Percentiles rank a stretch among this genome's conserved stretches.
phyloP scores from a whole-genome alignment of 139 green algal species.

The Volvox reticuliferus region DNA sequence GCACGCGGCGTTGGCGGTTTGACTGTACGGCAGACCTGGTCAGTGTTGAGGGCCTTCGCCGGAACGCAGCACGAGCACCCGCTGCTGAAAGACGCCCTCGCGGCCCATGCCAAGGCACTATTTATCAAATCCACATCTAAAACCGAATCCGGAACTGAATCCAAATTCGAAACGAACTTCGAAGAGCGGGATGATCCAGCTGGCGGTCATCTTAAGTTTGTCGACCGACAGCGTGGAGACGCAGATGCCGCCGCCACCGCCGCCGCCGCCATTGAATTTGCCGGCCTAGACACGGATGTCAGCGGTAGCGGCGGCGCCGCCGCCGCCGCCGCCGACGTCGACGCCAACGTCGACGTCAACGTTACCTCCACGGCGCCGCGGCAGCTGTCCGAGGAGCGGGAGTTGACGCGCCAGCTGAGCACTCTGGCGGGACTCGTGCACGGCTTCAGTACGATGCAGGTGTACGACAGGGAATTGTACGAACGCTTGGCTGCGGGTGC shows the following conservation, averaged over 20 bases:
- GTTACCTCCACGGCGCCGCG: no score
- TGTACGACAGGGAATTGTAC: constrained; percentile 25
- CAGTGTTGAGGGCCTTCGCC: constrained; percentile 5
- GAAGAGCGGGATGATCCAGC: no score
- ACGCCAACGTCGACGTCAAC: not conserved
- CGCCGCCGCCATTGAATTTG: not conserved
- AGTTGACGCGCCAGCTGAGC: not conserved
- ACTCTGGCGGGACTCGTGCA: not conserved
- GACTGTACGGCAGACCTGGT: not conserved
- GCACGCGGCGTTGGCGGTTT: not conserved
- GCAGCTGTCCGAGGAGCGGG: not conserved
- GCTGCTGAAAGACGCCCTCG: not conserved
- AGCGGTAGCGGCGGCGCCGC: not conserved
- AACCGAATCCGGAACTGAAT: no score
- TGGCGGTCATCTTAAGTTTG: no score
- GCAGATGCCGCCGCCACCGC: not conserved
- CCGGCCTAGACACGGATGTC: no score
- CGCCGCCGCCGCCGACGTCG: not conserved
- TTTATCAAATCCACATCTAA: no score
- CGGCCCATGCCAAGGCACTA: not conserved
- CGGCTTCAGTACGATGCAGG: not conserved
- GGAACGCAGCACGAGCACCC: not conserved
- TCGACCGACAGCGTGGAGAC: no score
- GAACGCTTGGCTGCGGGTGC: not conserved
- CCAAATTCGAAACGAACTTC: no score